These are phyloP conservation scores for Tripterygium wilfordii DNA, from an alignment of 177 flowering plant species.

Conservation along the genomic window DNA sequence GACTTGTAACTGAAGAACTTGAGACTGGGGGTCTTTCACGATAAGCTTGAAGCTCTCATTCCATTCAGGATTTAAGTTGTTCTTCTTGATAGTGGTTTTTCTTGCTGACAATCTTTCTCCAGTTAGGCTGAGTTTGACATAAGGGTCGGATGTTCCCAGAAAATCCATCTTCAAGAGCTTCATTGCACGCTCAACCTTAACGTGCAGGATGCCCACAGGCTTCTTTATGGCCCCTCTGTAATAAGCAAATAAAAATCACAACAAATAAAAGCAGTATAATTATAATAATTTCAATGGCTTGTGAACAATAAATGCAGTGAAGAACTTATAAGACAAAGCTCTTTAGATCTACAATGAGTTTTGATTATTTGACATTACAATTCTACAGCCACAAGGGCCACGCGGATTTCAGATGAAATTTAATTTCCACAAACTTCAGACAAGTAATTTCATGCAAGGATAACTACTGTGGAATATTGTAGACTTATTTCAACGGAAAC, in stretches of 20 bases:
- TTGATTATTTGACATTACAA: too few relatives aligned
- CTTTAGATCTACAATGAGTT: too few relatives aligned
- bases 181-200: constrained; percentile 40
- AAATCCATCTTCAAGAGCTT: constrained; percentile 48
- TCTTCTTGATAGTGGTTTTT: constrained; percentile 50
- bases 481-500: too few relatives aligned
- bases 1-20: constrained; percentile 39
- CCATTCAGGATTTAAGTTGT: constrained; percentile 49
- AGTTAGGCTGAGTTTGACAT: constrained; percentile 43
- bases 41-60: constrained; percentile 47
- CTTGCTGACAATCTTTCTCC: constrained; percentile 43
- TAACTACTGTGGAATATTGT: too few relatives aligned
- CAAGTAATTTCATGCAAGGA: too few relatives aligned
- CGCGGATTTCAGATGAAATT: too few relatives aligned
- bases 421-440: too few relatives aligned
- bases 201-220: constrained; percentile 55
- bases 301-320: not conserved
- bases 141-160: constrained; percentile 57
- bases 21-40: constrained; percentile 46
- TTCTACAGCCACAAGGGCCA: too few relatives aligned
- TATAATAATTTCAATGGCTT: not conserved
- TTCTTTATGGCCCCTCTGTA: constrained; percentile 31
- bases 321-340: too few relatives aligned
- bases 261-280: not conserved
- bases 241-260: not conserved